phyloP scores from a whole-genome alignment of 106 monocot species.

The Dactylorhiza incarnata region DNA sequence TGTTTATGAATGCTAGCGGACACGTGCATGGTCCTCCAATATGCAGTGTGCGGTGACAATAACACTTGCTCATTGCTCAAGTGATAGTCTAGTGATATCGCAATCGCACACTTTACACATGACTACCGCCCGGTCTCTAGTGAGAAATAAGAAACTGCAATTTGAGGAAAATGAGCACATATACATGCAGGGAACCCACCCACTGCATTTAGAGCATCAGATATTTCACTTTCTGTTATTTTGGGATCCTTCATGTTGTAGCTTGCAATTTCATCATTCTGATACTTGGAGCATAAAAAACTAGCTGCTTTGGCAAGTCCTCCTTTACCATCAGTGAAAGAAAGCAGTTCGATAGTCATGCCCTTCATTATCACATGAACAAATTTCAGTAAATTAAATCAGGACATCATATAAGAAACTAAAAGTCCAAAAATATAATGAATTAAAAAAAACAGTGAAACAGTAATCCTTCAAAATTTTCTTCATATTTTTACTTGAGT shows the following conservation, averaged over 20 bases:
- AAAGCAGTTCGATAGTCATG: constrained; percentile 35
- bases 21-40: too few relatives aligned
- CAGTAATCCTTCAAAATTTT: not conserved
- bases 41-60: not conserved
- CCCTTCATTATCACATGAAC: not conserved
- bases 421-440: not conserved
- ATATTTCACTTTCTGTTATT: constrained; percentile 66
- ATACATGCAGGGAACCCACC: constrained; percentile 35
- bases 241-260: constrained; percentile 13
- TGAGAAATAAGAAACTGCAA: not conserved
- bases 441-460: not conserved
- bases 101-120: too few relatives aligned
- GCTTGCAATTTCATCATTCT: constrained; percentile 19
- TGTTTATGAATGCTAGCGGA: too few relatives aligned
- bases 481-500: too few relatives aligned
- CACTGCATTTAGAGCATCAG: constrained; percentile 49
- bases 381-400: not conserved
- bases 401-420: not conserved
- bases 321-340: constrained; percentile 68
- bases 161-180: not conserved
- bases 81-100: too few relatives aligned
- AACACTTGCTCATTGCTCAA: not conserved
- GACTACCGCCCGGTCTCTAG: too few relatives aligned
- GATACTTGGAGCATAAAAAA: constrained; percentile 50
- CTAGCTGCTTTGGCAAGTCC: constrained; percentile 70